Conservation (phyloP, 805 yeast species). For the Starmerella ratchasimensis region DNA sequence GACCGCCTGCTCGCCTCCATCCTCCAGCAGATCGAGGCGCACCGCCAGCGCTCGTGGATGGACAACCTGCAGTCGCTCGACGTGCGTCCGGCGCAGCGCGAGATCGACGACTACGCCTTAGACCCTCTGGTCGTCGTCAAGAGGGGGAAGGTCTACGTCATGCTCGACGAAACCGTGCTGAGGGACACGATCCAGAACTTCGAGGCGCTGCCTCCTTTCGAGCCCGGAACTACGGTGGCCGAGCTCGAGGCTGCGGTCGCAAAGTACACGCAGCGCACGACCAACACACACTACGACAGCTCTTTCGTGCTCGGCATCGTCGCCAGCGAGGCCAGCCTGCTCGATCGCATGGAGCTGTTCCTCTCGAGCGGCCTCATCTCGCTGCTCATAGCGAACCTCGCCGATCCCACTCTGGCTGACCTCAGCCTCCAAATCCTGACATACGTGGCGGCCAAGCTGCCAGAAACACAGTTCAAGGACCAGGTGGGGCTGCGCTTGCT, state of each 20-base stretch:
- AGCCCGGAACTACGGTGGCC: background rate
- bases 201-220: constrained; percentile 19
- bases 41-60: constrained; percentile 47
- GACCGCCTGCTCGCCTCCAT: constrained; percentile 51
- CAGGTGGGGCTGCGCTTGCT: constrained; percentile 14
- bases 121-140: constrained; percentile 14
- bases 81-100: constrained; percentile 27
- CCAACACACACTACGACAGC: constrained; percentile 36
- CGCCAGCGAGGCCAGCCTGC: constrained; percentile 17
- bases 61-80: constrained; percentile 53
- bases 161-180: constrained; percentile 18
- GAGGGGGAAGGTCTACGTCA: constrained; percentile 11
- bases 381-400: constrained; percentile 8
- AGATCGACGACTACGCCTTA: constrained; percentile 32
- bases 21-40: constrained; percentile 44
- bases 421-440: constrained; percentile 5
- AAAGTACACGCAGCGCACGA: background rate
- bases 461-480: constrained; percentile 17
- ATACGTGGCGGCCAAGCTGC: constrained; percentile 4
- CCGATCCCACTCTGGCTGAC: constrained; percentile 2
- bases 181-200: constrained; percentile 13
- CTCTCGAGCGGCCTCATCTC: constrained; percentile 24
- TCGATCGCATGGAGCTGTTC: constrained; percentile 31
- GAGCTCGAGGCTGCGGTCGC: background rate
- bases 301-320: constrained; percentile 48